Percentiles rank a stretch among this genome's conserved stretches.
Conservation (phyloP, 2,329 filamentous ascomycete genomes). For the Salinomyces thailandicus region DNA sequence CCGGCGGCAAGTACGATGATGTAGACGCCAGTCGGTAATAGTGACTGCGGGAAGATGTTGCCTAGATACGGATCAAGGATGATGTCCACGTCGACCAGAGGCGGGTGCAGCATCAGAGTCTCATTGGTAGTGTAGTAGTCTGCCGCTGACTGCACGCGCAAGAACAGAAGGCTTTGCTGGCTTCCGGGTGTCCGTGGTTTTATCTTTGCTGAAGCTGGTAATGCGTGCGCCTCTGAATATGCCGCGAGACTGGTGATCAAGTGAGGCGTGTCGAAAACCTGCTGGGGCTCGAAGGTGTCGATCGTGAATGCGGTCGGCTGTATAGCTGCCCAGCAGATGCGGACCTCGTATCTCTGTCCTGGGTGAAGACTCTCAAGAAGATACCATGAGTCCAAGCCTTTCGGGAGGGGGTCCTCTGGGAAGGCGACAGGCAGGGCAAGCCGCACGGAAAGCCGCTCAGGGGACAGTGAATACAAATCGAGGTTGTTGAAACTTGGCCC, state of each 20-base stretch:
- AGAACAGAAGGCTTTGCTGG: constrained; percentile 43
- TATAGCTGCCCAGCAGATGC: constrained; percentile 91
- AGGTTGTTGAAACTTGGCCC: constrained; percentile 4
- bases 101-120: constrained; percentile 63
- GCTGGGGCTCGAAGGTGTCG: constrained; percentile 50
- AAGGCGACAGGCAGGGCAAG: constrained; percentile 59
- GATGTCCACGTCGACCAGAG: constrained; percentile 65
- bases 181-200: neutral
- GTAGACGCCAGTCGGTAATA: constrained; percentile 62
- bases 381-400: constrained; percentile 65
- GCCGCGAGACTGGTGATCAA: constrained; percentile 22
- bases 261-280: constrained; percentile 41
- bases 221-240: constrained; percentile 15
- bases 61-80: constrained; percentile 78
- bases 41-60: constrained; percentile 68
- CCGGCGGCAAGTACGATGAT: constrained; percentile 49
- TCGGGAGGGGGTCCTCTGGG: constrained; percentile 42
- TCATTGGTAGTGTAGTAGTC: constrained; percentile 73
- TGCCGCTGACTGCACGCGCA: constrained; percentile 65
- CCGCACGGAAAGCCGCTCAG: constrained; percentile 46
- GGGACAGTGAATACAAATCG: constrained; percentile 37
- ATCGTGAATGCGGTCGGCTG: constrained; percentile 77
- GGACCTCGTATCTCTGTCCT: constrained; percentile 74
- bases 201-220: neutral
- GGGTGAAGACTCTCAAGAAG: constrained; percentile 60